phyloP scores from a whole-genome alignment of 371 early-diverging fungal genomes.

The Syncephalastrum racemosum region DNA sequence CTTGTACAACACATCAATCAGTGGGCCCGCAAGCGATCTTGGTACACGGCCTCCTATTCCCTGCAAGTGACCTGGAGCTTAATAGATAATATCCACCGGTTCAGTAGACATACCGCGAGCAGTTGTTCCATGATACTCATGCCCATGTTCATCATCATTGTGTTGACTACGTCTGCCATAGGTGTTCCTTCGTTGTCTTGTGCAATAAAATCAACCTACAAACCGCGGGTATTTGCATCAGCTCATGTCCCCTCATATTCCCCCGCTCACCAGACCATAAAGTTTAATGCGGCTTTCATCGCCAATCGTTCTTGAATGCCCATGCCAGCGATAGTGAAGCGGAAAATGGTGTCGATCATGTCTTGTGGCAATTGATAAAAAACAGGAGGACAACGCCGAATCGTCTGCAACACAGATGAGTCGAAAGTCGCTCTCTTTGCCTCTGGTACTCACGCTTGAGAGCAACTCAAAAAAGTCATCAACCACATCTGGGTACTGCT shows the following conservation, averaged over 20 bases:
- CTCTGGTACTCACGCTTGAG: slow-evolving; percentile 41
- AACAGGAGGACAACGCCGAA: slow-evolving; percentile 54
- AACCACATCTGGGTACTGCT: slow-evolving; percentile 35
- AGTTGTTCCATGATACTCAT: slow-evolving; percentile 56
- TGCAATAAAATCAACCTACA: slow-evolving; percentile 54
- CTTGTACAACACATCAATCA: slow-evolving; percentile 66
- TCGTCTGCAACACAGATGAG: slow-evolving; percentile 29
- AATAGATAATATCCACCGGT: neutral
- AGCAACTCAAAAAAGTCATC: slow-evolving; percentile 53
- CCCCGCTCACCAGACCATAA: slow-evolving; percentile 41
- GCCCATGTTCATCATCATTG: slow-evolving; percentile 49
- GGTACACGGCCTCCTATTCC: slow-evolving; percentile 75
- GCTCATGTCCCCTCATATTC: neutral
- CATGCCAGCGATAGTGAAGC: slow-evolving; percentile 57
- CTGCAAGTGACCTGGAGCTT: slow-evolving; percentile 23
- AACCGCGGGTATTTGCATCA: neutral
- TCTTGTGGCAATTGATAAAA: slow-evolving; percentile 54
- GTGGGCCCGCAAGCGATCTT: slow-evolving; percentile 62
- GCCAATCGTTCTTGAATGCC: slow-evolving; percentile 64
- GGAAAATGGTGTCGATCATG: slow-evolving; percentile 49
- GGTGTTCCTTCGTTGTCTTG: slow-evolving; percentile 45
- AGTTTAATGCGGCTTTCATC: slow-evolving; percentile 55
- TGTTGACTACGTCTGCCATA: slow-evolving; percentile 40
- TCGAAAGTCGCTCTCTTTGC: neutral
- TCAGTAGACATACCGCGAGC: slow-evolving; percentile 37